Base-by-base conservation (phyloP, 1,284 basidiomycete species). In the Melampsora medusae region DNA sequence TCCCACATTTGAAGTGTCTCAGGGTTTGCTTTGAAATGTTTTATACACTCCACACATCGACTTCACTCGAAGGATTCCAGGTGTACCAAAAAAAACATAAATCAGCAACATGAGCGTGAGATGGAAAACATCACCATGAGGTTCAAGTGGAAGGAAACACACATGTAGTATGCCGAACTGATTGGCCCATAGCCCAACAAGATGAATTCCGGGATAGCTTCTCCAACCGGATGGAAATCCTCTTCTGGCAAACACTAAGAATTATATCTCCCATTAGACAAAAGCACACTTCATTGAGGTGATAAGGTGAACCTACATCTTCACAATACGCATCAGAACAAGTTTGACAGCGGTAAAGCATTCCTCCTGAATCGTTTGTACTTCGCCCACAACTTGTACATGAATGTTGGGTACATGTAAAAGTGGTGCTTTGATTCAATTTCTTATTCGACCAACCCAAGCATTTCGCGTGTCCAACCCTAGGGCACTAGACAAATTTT, bases 241-340 rank as follows among this genome's bases (percentile, higher is more conserved):
- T 74, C 71, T 14, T 25, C 46, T 14, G 71, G 50, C 19, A 74
- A 56, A 61, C 71, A 74, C 61, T 64, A 22, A 25, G 17, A 10
- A 64, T 7, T n/a, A 59, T 16, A 59, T 2, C 35, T 14, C 19
- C 53, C n/a, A n/a, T 25, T 22, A 31, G 28, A 12, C n/a, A 22
- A 59, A 59, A 10, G 25, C 22, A 22, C 10, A 16, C 42, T 12
- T 46, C 42, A 46, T 46, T 14, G 16, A 46, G 14, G 16, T 46
- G 42, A 46, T 14, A 46, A 16, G 7, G 14, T 14, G 9, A n/a
- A 64, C 61, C 3, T n/a, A 64, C 61, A 17, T 89, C 88, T 77
- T 89, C 87, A 81, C 88, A 89, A 77, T 86, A 87, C 1, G 88
- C 86, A 72, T 85, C 82, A 17, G 86, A 85, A 79, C 88, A 89